Conservation (phyloP, 2,329 filamentous ascomycete species). For the Emmonsiellopsis sp. region DNA sequence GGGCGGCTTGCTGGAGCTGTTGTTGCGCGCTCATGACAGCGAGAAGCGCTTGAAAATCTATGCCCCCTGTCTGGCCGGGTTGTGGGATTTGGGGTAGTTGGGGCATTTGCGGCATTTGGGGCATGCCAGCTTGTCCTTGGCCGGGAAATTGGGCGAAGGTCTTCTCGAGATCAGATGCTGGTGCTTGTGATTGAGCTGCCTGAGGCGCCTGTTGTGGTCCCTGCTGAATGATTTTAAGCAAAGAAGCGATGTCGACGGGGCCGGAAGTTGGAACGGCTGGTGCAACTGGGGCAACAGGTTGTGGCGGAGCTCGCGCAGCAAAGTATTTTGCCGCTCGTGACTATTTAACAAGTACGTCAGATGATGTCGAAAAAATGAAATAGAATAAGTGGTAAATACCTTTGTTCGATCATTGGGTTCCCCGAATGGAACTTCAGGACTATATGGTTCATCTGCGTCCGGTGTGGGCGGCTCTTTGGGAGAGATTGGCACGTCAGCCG, state of each 20-base stretch:
- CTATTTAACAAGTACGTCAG: slow-evolving; percentile 14
- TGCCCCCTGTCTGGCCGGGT: slow-evolving; percentile 10
- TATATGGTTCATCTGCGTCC: slow-evolving; percentile 25
- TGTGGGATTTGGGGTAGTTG: slow-evolving; percentile 23
- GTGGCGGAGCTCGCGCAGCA: slow-evolving; percentile 25
- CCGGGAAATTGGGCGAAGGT: slow-evolving; percentile 33
- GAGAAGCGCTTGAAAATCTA: slow-evolving; percentile 32
- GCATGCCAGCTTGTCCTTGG: slow-evolving; percentile 17
- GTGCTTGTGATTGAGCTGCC: slow-evolving; percentile 19
- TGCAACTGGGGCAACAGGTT: slow-evolving; percentile 15
- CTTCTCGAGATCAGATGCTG: slow-evolving; percentile 22
- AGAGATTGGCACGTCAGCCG: slow-evolving; percentile 37
- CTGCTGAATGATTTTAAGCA: slow-evolving; percentile 32
- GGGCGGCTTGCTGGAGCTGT: slow-evolving; percentile 25
- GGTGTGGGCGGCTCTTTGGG: slow-evolving; percentile 38
- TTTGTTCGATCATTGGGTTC: slow-evolving; percentile 33
- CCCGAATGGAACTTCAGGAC: slow-evolving; percentile 32
- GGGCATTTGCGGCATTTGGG: slow-evolving; percentile 16
- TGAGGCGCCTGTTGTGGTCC: slow-evolving; percentile 23
- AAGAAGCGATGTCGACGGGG: slow-evolving; percentile 30
- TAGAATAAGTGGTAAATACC: slow-evolving; percentile 18
- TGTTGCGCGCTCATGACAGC: slow-evolving; percentile 29
- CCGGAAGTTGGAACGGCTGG: slow-evolving; percentile 12
- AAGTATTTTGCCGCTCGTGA: slow-evolving; percentile 35
- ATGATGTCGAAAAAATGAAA: neutral